Percentiles rank a stretch among this genome's conserved stretches.
Evolutionary conservation across 192 early-diverging fungal genomes (phyloP).

Genomic region (Umbelopsis sp.): DNA sequence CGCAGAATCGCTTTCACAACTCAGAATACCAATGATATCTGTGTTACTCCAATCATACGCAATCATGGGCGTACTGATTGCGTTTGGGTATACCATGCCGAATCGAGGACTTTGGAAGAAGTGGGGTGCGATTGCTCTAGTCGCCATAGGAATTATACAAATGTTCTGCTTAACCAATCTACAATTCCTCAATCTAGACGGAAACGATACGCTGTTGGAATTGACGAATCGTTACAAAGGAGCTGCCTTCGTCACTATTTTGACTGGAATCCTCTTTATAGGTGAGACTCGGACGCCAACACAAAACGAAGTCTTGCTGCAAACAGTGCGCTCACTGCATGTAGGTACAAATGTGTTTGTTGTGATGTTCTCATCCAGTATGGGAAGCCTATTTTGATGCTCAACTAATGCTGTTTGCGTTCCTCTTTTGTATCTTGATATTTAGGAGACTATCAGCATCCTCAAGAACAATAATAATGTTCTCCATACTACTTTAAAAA

Average conservation of each 20-base stretch:
- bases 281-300: background rate
- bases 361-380: background rate
- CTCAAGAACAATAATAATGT: background rate
- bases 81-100: background rate
- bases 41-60: background rate
- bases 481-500: background rate
- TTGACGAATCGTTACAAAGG: background rate
- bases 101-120: conserved; percentile 2
- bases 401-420: background rate
- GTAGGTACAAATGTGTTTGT: background rate
- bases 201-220: background rate
- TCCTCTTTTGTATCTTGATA: background rate
- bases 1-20: background rate
- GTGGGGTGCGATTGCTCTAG: background rate
- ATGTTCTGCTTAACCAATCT: conserved; percentile 10
- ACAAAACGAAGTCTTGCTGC: background rate
- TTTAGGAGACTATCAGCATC: background rate
- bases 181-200: background rate
- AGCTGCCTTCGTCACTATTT: background rate
- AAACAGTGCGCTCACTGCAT: background rate
- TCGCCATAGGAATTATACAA: background rate
- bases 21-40: conserved; percentile 7
- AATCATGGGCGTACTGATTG: background rate
- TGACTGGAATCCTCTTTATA: background rate
- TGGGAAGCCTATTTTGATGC: background rate